Evolutionary conservation across 2,329 filamentous ascomycete genomes (phyloP), one percentile per base, ranked within the genome.

Genomic region (Cryphonectria naterciae): DNA sequence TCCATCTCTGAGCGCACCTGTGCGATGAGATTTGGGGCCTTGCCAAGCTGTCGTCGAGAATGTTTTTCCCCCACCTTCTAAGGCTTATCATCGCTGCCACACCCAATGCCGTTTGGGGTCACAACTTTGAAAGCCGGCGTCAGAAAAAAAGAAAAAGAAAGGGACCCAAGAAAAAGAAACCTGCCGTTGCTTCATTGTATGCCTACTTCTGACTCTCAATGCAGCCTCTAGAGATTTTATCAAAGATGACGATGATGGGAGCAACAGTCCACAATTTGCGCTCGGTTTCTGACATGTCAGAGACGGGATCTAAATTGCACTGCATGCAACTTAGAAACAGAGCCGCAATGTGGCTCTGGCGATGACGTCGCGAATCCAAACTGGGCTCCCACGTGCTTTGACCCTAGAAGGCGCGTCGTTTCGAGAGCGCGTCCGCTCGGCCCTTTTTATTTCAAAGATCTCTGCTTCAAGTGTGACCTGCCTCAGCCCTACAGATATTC

Each of bases 341-440:
- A 68, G 67, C 67, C 67, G 67, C 67, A 65, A 68, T 68, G 67
- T 68, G 67, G 67, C 58, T 39, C 58, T 63, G 58, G 61, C 58
- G 58, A 63, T 68, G 67, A 68, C 67, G 67, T 68, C 67, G 67
- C 54, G 65, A 67, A 46, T 39, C 25, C 41, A 49, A 49, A 37
- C 7, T 13, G 17, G n/a, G 25, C 41, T 67, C 52, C 49, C 66
- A 68, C 41, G 54, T 28, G n/a, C n/a, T 19, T 49, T 2, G 56
- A 46, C 58, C 25, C 61, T 43, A 17, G 61, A 10, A 46, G 19
- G 54, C 54, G 52, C 52, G 46, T 49, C 46, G 46, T 22, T n/a
- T 49, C 52, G 7, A 19, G 11, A 25, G n/a, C 52, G 52, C 52
- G 52, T 56, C 25, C 10, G 4, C 52, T 7, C 25, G 15, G 28